Evolutionary conservation across 2,329 filamentous ascomycete genomes (phyloP), one percentile per base, ranked within the genome.

Genomic region (Neopestalotiopsis sp.): DNA sequence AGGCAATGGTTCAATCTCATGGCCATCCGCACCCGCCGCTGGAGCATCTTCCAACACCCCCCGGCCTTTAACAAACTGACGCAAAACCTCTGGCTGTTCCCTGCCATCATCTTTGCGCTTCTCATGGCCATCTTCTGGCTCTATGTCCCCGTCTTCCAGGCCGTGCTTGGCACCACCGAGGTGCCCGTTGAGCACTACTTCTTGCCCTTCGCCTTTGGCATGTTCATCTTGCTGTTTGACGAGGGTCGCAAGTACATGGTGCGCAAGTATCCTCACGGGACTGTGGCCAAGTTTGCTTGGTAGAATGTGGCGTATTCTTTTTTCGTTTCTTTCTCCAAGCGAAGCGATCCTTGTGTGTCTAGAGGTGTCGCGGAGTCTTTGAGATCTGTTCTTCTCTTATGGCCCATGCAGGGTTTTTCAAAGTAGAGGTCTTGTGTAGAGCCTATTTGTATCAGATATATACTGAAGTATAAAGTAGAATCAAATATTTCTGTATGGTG

Each of bases 141-240:
- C 14, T 94, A 95, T 75, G 87, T 92, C 1, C 90, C 91, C 0
- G 82, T 84, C 3, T 82, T 95, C 38, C 90, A 93, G 77, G 75
- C 77, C 1, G 84, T 88, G 1, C 81, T 94, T 1, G 85, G 80
- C 20, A 94, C 91, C 0, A 85, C 88, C 0, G 76, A 81, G 0
- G 89, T 95, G 0, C 91, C 92, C 0, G 88, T 90, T 0, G 92
- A 92, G 78, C 84, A 94, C 75, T 95, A 91, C 88, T 94, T 95
- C 77, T 76, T 95, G 64, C 92, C 93, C 0, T 89, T 92, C 76
- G 86, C 89, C 0, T 94, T 94, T 78, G 93, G 92, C 0, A 70
- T 91, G 30, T 77, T 74, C 0, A 83, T 93, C 49, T 76, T 94
- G 65, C 74, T 89, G 10, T 76, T 93, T 20, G 92, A 94, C 75